Conservation (phyloP, 129 eudicot species). For the Ambrosia artemisiifolia region DNA sequence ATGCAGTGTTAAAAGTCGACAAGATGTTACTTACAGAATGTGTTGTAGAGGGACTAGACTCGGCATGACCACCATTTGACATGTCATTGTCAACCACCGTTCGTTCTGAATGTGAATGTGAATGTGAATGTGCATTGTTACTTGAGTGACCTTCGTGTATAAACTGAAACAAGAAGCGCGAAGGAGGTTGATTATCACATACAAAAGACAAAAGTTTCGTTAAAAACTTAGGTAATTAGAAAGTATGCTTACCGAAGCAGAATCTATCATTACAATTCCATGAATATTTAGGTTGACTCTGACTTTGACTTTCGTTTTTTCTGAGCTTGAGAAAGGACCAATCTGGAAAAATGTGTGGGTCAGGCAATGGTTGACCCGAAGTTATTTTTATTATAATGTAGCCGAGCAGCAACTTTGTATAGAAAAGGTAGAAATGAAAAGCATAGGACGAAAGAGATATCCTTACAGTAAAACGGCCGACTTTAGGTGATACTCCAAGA, state of each 20-base stretch:
- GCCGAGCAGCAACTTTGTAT: not conserved
- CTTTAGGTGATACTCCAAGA: constrained; percentile 54
- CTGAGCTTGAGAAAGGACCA: constrained; percentile 64
- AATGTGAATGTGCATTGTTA: constrained; percentile 28
- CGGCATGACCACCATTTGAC: constrained; percentile 36
- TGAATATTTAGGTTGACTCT: constrained; percentile 66
- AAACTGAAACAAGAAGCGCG: constrained; percentile 42
- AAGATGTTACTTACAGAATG: constrained; percentile 39
- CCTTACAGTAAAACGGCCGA: constrained; percentile 57
- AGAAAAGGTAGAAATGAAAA: not conserved
- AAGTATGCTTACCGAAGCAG: constrained; percentile 68
- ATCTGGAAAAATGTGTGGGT: constrained; percentile 39
- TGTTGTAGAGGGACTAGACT: constrained; percentile 31
- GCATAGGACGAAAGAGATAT: constrained; percentile 20
- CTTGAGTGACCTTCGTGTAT: constrained; percentile 42
- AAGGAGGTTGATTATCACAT: not conserved
- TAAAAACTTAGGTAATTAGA: not conserved
- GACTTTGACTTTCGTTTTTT: constrained; percentile 59
- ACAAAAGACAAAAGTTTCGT: constrained; percentile 1
- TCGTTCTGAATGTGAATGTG: constrained; percentile 41
- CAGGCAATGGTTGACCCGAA: not conserved
- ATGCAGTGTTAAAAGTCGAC: not conserved
- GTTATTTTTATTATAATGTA: not conserved
- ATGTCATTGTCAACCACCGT: constrained; percentile 35
- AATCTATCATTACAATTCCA: constrained; percentile 65